Evolutionary conservation across 768 basidiomycete genomes (phyloP), one percentile per base, ranked within the genome.

Genomic region (Rhodocollybia butyracea): DNA sequence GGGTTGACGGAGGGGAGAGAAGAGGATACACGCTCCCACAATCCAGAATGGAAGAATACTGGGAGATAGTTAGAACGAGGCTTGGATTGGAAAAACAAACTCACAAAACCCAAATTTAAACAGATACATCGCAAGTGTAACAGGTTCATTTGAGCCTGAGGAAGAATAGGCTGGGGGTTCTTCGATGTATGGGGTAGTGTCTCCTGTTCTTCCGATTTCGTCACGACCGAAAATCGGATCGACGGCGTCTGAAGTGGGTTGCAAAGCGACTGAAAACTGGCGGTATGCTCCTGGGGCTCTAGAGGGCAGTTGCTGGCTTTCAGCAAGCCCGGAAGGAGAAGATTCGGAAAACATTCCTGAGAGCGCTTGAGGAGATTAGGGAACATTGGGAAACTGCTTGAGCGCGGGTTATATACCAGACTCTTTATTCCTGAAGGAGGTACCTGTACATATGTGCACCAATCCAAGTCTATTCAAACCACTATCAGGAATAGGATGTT

Each of bases 41-140:
- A 77, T 40, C 79, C 80, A 81, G n/a, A n/a, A n/a, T n/a, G n/a
- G n/a, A n/a, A 56, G 66, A 76, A 79, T 50, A 80, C 78, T 78
- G 58, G 1, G 32, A 32, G 40, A 5, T 13, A 24, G 13, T 58
- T 15, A 55, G 27, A 5, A 24, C 13, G 46, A 31, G 50, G 19
- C 10, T 30, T 27, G 50, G 52, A 11, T 27, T 11, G 8, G 10
- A 34, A 24, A 17, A 13, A 31, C 22, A 22, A 32, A 72, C 79
- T 64, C 58, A 81, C 79, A 27, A 62, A 80, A 80, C 22, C 80
- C 79, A 27, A 73, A 76, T 57, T 72, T 76, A 70, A 80, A 81
- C 36, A 80, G 68, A 59, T 75, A 74, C 51, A 53, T 53, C 3
- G 51, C 51, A 26, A 53, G 51, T 19, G 51, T 54, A 10, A 54